Base-by-base conservation (phyloP, 1,139 yeast genomes). In the Debaryomyces coudertii region DNA sequence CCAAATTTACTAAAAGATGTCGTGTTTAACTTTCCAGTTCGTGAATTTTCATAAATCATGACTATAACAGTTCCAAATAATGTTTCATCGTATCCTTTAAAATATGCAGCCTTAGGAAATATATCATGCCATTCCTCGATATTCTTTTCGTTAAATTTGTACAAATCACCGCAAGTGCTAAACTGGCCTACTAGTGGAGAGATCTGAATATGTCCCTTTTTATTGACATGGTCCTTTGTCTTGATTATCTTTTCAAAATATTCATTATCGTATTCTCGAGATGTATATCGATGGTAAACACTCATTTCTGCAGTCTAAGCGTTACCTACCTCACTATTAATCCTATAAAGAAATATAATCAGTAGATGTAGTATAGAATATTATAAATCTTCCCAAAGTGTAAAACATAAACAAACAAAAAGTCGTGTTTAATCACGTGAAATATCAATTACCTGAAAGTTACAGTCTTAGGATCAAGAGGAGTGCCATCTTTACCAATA, bases 1-100 rank as follows among this genome's bases (percentile, higher is more conserved):
- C 97, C 98, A 53, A 82, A 83, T 46, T 80, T 77, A 34, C 93
- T 83, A 23, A 92, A 61, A 14, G 90, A 68, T 2, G 85, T 72
- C 2, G 90, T 77, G 45, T 85, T 78, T 15, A 86, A 71, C 49
- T 75, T 76, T 12, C 67, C 66, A 0, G 80, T 66, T 5, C 61
- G 57, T 7, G 71, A 69, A 48, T 77, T 77, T 52, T 76, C 77
- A 55, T 76, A 82, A 1, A 86, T 77, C 60, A 84, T 72, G 1
- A 79, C 69, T 22, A 85, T 46, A 15, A 83, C 65, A 24, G 73
- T 65, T 3, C 84, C 85, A 54, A 84, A 80, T 15, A 85, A 59
- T 11, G 50, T 47, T 7, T 69, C 68, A 53, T 85, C 90, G 36
- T 61, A 56, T 0, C 86, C 89, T 24, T 69, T 59, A 55, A 79